phyloP scores from a whole-genome alignment of 106 monocot species.

The Platanthera zijinensis region DNA sequence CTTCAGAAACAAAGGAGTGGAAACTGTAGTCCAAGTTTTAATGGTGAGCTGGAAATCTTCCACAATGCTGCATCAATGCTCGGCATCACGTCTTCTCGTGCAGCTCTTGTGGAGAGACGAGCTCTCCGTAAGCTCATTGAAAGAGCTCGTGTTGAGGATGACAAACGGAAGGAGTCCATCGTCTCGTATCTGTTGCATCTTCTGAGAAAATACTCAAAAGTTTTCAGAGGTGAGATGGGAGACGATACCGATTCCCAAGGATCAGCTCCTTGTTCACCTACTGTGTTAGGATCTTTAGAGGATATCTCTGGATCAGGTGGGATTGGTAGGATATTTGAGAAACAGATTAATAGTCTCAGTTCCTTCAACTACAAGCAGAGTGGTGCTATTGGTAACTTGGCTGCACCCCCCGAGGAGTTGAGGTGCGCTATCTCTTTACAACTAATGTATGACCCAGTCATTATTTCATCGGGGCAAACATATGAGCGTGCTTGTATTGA shows the following conservation, averaged over 20 bases:
- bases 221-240: slow-evolving; percentile 55
- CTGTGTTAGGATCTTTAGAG: slow-evolving; percentile 19
- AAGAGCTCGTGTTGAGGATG: slow-evolving; percentile 50
- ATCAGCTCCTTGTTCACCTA: slow-evolving; percentile 64
- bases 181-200: slow-evolving; percentile 56
- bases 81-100: slow-evolving; percentile 67
- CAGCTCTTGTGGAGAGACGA: slow-evolving; percentile 79
- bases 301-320: slow-evolving; percentile 7
- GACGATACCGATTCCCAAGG: slow-evolving; percentile 65
- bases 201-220: slow-evolving; percentile 81
- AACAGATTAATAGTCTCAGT: slow-evolving; percentile 32
- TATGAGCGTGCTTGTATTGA: slow-evolving; percentile 88
- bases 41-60: slow-evolving; percentile 66
- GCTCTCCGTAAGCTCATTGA: slow-evolving; percentile 79
- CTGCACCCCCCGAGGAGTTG: slow-evolving; percentile 72
- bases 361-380: slow-evolving; percentile 38
- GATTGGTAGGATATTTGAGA: slow-evolving; percentile 23
- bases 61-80: slow-evolving; percentile 54
- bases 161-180: slow-evolving; percentile 70
- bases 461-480: slow-evolving; percentile 90
- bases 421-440: slow-evolving; percentile 86
- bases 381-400: slow-evolving; percentile 28
- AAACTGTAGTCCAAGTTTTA: slow-evolving; percentile 19
- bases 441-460: slow-evolving; percentile 96
- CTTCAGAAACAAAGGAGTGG: slow-evolving; percentile 57